These are phyloP conservation scores for Corylus heterophylla DNA, from an alignment of 306 rosid species.

Conservation along the genomic window DNA sequence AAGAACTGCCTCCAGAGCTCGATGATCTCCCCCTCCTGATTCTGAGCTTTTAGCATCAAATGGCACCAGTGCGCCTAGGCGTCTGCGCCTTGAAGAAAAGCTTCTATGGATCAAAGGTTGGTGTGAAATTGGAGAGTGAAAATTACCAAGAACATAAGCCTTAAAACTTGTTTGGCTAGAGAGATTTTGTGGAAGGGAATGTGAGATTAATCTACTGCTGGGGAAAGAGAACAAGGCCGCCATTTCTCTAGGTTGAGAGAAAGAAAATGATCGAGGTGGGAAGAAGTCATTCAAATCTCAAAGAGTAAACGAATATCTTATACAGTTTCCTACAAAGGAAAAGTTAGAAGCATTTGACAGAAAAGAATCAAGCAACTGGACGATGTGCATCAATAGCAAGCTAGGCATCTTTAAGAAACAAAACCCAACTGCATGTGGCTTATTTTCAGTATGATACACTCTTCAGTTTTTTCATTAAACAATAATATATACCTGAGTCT, in stretches of 20 bases:
- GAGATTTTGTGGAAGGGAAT: constrained; percentile 21
- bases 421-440: background rate
- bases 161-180: constrained; percentile 6
- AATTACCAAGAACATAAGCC: constrained; percentile 19
- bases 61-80: constrained; percentile 22
- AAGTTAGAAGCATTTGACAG: constrained; percentile 25
- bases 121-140: constrained; percentile 22
- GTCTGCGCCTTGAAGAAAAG: constrained; percentile 28
- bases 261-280: background rate
- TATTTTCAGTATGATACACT: background rate
- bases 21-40: constrained; percentile 33
- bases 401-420: constrained; percentile 28
- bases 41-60: constrained; percentile 42
- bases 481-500: no score
- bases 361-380: constrained; percentile 28
- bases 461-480: no score
- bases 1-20: constrained; percentile 42
- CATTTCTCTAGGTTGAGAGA: constrained; percentile 23
- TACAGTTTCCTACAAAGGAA: constrained; percentile 7
- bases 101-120: constrained; percentile 19
- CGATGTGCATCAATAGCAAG: constrained; percentile 31
- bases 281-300: background rate
- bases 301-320: background rate
- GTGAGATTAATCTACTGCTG: constrained; percentile 18
- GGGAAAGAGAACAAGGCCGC: constrained; percentile 37